Base-by-base conservation (phyloP, 2,329 filamentous ascomycete species). In the Botrytis cinerea region DNA sequence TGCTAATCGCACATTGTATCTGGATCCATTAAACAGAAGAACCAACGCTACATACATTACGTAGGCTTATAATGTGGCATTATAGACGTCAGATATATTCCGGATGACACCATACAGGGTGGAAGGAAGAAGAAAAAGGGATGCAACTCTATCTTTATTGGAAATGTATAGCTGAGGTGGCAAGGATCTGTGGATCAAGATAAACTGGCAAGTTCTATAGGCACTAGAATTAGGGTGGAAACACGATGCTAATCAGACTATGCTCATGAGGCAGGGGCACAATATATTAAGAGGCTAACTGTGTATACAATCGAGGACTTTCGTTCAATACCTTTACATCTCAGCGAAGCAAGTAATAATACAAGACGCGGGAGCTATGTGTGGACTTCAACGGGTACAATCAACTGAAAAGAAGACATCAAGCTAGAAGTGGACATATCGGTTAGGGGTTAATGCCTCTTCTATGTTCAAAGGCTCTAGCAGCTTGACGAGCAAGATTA, bases 41-140 rank as follows among this genome's bases (percentile, higher is more conserved):
- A 38, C 7, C 9, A 32, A 5, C 5, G 14, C 20, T 25, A 2
- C 14, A 10, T 9, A 16, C 0, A 16, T 16, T 12, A 8, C 7
- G 4, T 20, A 32, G 63, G 22, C 20, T 38, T 18, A 25, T 22
- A 38, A 32, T 12, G 51, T 38, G 45, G 14, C 10, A 12, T 10
- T 25, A 4, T 2, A 2, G 18, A 32, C 14, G 22, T 38, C 16
- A 18, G n/a, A 35, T 22, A 22, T n/a, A 9, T 10, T n/a, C 35
- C 22, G n/a, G n/a, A 9, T 18, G 12, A 57, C 18, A n/a, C 18
- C 16, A 57, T 28, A 57, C 51, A 9, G 14, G n/a, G n/a, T 57
- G n/a, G 3, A 57, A 57, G 2, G n/a, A n/a, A 9, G n/a, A 32
- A 18, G 14, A 4, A 18, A 32, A 18, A 28, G 14, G 14, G 14